Percentiles rank a stretch among this genome's conserved stretches.
phyloP scores from a whole-genome alignment of 352 stramenopile genomes.

The Phytophthora aleatoria region DNA sequence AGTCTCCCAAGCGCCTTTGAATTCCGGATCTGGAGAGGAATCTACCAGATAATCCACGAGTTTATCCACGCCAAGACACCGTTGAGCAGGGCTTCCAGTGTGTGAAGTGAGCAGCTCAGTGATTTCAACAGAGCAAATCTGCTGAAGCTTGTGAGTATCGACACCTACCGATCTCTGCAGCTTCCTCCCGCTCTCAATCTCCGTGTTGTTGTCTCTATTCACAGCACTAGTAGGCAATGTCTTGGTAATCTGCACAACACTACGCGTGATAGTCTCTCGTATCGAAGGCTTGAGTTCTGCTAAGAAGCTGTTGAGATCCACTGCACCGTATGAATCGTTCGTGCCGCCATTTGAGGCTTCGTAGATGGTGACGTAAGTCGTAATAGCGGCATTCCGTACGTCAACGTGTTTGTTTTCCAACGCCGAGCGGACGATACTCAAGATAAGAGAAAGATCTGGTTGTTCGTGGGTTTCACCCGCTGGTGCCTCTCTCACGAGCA shows the following conservation, averaged over 20 bases:
- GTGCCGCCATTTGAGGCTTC: conserved; percentile 64
- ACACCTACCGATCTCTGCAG: conserved; percentile 55
- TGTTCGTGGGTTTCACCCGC: conserved; percentile 12
- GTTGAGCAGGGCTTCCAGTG: conserved; percentile 39
- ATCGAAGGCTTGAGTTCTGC: conserved; percentile 69
- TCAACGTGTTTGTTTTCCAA: conserved; percentile 88
- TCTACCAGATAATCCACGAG: conserved; percentile 50
- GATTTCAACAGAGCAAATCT: conserved; percentile 61
- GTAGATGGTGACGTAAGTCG: conserved; percentile 73
- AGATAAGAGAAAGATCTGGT: conserved; percentile 47
- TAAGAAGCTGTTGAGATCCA: conserved; percentile 74
- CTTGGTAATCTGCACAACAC: conserved; percentile 74
- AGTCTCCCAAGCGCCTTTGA: conserved; percentile 76
- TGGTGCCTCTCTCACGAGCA: conserved; percentile 54
- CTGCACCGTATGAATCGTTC: conserved; percentile 28
- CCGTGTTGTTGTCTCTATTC: conserved; percentile 25
- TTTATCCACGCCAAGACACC: conserved; percentile 62
- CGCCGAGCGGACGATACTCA: conserved; percentile 51
- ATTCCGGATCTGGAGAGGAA: conserved; percentile 37
- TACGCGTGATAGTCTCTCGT: conserved; percentile 71
- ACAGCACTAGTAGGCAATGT: conserved; percentile 20
- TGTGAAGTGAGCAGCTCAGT: conserved; percentile 49
- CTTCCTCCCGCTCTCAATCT: conserved; percentile 57
- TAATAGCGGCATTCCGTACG: conserved; percentile 70
- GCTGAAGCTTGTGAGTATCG: conserved; percentile 61